Evolutionary conservation across 2,329 filamentous ascomycete genomes (phyloP).

Genomic region (Blastomyces emzantsi): DNA sequence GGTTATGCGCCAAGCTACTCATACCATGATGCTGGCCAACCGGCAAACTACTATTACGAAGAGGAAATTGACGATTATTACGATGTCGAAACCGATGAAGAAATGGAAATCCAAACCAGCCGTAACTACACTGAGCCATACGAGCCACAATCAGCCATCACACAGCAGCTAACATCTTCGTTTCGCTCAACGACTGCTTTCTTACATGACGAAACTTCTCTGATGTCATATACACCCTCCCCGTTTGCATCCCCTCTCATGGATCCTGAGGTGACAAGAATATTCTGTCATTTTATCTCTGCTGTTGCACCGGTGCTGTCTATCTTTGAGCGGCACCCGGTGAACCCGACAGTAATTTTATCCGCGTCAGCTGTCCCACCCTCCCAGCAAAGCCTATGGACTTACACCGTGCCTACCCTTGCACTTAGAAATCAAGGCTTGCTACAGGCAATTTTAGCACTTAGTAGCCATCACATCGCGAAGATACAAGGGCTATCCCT

Average conservation of each 20-base stretch:
- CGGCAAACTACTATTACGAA: constrained; percentile 33
- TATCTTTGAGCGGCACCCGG: constrained; percentile 73
- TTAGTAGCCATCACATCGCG: constrained; percentile 80
- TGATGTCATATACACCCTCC: constrained; percentile 59
- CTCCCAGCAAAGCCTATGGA: constrained; percentile 52
- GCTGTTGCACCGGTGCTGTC: constrained; percentile 81
- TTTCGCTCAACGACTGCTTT: constrained; percentile 43
- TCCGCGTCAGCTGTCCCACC: constrained; percentile 52
- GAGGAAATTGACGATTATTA: constrained; percentile 54
- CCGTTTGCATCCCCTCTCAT: constrained; percentile 62
- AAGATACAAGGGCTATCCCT: constrained; percentile 64
- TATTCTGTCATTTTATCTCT: constrained; percentile 88
- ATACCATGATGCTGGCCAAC: neutral
- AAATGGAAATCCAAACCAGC: constrained; percentile 38
- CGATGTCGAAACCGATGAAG: constrained; percentile 54
- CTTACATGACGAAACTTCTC: constrained; percentile 39
- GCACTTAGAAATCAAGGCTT: constrained; percentile 78
- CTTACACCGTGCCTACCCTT: constrained; percentile 71
- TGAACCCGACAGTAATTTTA: constrained; percentile 61
- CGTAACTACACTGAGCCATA: constrained; percentile 24
- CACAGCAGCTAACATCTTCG: constrained; percentile 39
- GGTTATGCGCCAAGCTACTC: neutral
- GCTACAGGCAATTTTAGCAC: constrained; percentile 79
- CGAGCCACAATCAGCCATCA: constrained; percentile 30
- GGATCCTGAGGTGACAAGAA: constrained; percentile 67